Base-by-base conservation (phyloP, 148 eudicot species). In the Salicornia ramosissima region DNA sequence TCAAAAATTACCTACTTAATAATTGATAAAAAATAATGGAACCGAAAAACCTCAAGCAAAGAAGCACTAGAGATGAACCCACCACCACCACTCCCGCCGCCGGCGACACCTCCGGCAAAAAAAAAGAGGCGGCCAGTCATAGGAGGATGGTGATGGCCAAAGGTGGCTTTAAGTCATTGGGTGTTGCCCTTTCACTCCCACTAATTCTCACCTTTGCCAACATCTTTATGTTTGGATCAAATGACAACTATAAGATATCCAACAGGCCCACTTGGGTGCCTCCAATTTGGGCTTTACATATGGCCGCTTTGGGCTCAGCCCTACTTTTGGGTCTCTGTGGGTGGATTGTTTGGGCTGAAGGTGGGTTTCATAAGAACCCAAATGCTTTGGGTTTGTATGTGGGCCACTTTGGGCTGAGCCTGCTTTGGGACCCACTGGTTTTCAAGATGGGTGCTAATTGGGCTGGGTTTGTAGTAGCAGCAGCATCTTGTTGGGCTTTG, bases 341-440 rank as follows among this genome's bases (percentile, higher is more conserved):
- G 0, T 93, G 96, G 96, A 83, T 93, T 1, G 88, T 90, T 2
- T 93, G 98, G 98, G 95, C 90, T 19, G 88, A 88, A 8, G 96
- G 92, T 6, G 98, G 98, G 80, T 85, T 93, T 46, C 94, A 88
- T 34, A 68, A 79, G 46, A 65, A 61, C 70, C 92, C 92, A 12
- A 56, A 10, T 1, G 80, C 76, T 0, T 19, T 83, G 61, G 70
- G 74, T 1, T 36, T 90, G 28, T 88, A 81, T 52, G 19, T 80
- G 77, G 80, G 74, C 29, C 91, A 90, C 50, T 67, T 93, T 11
- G 96, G 71, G 62, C 50, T 90, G 43, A 78, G 90, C n/a, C 65
- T 93, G 31, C 67, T 78, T 2, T 92, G 98, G 98, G 90, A 79
- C 26, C 86, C 87, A 51, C 24, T 86, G 10, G 84, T 90, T 73